phyloP scores from a whole-genome alignment of 73 alveolate species.

The Paramecium bursaria region DNA sequence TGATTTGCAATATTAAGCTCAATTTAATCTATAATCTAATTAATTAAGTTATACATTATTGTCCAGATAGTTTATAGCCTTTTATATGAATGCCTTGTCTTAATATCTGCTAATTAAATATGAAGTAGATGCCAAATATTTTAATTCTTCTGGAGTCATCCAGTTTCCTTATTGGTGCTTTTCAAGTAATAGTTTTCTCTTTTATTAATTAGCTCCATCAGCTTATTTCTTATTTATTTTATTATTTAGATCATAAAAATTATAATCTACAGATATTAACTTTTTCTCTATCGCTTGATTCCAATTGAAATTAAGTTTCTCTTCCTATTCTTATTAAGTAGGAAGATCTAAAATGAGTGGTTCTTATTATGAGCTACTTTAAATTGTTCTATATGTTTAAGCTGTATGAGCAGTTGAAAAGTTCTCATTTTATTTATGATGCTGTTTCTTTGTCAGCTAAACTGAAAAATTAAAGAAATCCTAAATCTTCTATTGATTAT shows the following conservation, averaged over 20 bases:
- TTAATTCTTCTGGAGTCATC: slow-evolving; percentile 47
- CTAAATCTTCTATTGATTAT: neutral
- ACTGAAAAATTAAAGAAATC: neutral
- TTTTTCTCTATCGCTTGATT: slow-evolving; percentile 40
- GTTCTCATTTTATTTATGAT: neutral
- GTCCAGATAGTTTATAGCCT: slow-evolving; percentile 42
- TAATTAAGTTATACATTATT: neutral
- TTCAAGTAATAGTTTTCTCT: slow-evolving; percentile 34
- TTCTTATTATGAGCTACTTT: neutral
- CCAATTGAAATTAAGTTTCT: slow-evolving; percentile 37
- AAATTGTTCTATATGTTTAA: neutral
- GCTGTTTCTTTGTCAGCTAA: neutral
- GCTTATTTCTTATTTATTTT: slow-evolving; percentile 4
- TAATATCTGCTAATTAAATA: slow-evolving; percentile 30
- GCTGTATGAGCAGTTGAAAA: slow-evolving; percentile 28
- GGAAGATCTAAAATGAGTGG: slow-evolving; percentile 11
- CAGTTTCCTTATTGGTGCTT: slow-evolving; percentile 17
- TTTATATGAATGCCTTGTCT: slow-evolving; percentile 22
- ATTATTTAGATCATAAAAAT: slow-evolving; percentile 1
- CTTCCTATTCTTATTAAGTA: neutral
- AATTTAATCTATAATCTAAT: slow-evolving; percentile 40
- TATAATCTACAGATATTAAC: neutral
- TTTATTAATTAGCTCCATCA: slow-evolving; percentile 24
- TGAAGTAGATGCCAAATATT: slow-evolving; percentile 49
- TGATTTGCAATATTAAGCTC: slow-evolving; percentile 45